Conservation (phyloP, 805 yeast genomes). For the Candida yuanshanica region DNA sequence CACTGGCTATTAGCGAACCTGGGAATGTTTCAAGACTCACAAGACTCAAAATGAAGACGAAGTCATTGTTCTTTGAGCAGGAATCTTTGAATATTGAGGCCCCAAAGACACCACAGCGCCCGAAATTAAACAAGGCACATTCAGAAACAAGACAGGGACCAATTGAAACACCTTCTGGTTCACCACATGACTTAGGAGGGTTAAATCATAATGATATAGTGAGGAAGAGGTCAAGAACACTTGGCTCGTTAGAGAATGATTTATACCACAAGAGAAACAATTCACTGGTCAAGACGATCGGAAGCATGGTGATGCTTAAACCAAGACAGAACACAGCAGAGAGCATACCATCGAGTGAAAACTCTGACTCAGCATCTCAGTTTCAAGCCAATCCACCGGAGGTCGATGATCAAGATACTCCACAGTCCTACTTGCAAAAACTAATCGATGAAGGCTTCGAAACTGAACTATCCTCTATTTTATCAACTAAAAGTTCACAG, state of each 20-base stretch:
- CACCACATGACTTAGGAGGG: neutral
- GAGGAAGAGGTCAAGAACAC: constrained; percentile 21
- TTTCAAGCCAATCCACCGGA: constrained; percentile 23
- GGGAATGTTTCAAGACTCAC: constrained; percentile 11
- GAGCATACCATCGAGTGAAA: constrained; percentile 7
- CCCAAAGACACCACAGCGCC: constrained; percentile 3
- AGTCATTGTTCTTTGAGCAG: constrained; percentile 16
- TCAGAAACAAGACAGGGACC: constrained; percentile 13
- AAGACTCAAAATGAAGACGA: constrained; percentile 11
- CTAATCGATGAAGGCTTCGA: constrained; percentile 26
- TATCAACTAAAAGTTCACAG: constrained; percentile 23
- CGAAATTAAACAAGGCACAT: constrained; percentile 10
- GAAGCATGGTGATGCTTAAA: constrained; percentile 30
- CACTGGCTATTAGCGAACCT: neutral
- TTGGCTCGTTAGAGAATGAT: constrained; percentile 23
- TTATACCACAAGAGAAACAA: constrained; percentile 28
- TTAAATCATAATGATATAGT: constrained; percentile 8
- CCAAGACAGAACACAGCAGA: constrained; percentile 15
- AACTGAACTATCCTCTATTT: constrained; percentile 25
- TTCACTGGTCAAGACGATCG: constrained; percentile 32
- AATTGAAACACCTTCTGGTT: neutral
- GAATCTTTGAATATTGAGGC: constrained; percentile 1
- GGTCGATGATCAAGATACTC: constrained; percentile 24
- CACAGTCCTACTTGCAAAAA: constrained; percentile 23
- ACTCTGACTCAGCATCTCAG: constrained; percentile 5